Conservation (phyloP, 371 early-diverging fungal species). For the Aphelidium insulamus region DNA sequence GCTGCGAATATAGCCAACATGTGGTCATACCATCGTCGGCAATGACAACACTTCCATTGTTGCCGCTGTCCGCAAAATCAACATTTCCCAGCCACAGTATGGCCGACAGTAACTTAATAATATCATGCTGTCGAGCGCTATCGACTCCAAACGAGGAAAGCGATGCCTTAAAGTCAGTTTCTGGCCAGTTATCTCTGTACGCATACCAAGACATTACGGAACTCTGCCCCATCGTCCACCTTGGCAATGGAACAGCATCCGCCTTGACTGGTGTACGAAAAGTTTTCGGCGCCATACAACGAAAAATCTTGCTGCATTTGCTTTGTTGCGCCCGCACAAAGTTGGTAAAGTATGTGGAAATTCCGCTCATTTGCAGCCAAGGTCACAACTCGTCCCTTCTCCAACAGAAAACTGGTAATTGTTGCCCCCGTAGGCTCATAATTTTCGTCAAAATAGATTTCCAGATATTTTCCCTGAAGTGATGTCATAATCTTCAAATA, state of each 20-base stretch:
- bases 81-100: slow-evolving; percentile 68
- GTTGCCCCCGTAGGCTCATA: slow-evolving; percentile 92
- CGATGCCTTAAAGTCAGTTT: slow-evolving; percentile 33
- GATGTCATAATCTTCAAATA: not conserved
- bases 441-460: slow-evolving; percentile 81
- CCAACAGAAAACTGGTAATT: slow-evolving; percentile 94
- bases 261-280: slow-evolving; percentile 43
- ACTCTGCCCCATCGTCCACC: slow-evolving; percentile 56
- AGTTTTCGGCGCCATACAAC: slow-evolving; percentile 44
- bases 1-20: not conserved
- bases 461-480: slow-evolving; percentile 84
- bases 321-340: slow-evolving; percentile 47
- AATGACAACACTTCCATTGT: slow-evolving; percentile 29
- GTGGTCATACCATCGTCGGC: slow-evolving; percentile 29
- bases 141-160: slow-evolving; percentile 42
- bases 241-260: slow-evolving; percentile 54
- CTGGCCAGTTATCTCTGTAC: not conserved
- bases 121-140: slow-evolving; percentile 50
- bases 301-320: slow-evolving; percentile 1
- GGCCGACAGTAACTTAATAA: slow-evolving; percentile 53
- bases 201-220: slow-evolving; percentile 36
- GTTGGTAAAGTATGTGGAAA: slow-evolving; percentile 93
- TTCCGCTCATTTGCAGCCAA: slow-evolving; percentile 57
- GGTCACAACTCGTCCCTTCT: slow-evolving; percentile 43
- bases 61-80: slow-evolving; percentile 38